phyloP scores from a whole-genome alignment of 352 stramenopile species.

The Globisporangium megalacanthum region DNA sequence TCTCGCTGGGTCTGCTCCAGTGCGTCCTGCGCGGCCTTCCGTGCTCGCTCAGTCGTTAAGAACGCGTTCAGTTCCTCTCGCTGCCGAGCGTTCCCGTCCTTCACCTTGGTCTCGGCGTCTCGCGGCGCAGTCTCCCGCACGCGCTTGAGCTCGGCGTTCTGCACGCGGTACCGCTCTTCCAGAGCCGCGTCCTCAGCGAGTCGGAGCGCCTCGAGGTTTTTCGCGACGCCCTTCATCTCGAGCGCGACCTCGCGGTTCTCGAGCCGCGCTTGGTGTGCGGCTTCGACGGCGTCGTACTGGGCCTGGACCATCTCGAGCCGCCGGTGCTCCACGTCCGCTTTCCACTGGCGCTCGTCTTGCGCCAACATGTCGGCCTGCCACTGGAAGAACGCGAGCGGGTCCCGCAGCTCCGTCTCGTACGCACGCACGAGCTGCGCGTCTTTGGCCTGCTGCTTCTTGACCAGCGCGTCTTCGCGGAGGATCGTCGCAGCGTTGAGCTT shows the following conservation, averaged over 20 bases:
- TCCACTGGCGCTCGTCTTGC: constrained; percentile 64
- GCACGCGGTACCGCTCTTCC: constrained; percentile 43
- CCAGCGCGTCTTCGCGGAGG: constrained; percentile 87
- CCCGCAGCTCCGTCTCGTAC: constrained; percentile 88
- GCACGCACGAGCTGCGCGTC: constrained; percentile 81
- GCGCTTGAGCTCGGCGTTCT: constrained; percentile 65
- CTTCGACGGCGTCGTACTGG: constrained; percentile 74
- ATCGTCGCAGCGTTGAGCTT: constrained; percentile 89
- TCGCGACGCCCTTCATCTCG: constrained; percentile 71
- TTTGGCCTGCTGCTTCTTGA: constrained; percentile 90
- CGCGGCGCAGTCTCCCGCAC: constrained; percentile 73
- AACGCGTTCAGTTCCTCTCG: constrained; percentile 65
- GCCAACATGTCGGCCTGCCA: constrained; percentile 87
- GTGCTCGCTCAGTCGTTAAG: constrained; percentile 47
- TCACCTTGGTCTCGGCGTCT: constrained; percentile 61
- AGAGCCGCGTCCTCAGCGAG: constrained; percentile 49
- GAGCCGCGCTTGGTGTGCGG: constrained; percentile 50
- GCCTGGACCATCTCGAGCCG: constrained; percentile 81
- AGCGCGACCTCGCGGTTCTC: constrained; percentile 81
- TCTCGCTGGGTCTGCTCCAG: constrained; percentile 69
- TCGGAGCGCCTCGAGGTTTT: constrained; percentile 60
- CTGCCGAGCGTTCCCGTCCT: constrained; percentile 52
- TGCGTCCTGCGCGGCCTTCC: constrained; percentile 53
- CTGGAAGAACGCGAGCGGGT: constrained; percentile 88
- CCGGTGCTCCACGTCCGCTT: constrained; percentile 68